Evolutionary conservation across 108 stramenopile genomes (phyloP), one percentile per base, ranked within the genome.

Genomic region (Cyclotella cryptica): DNA sequence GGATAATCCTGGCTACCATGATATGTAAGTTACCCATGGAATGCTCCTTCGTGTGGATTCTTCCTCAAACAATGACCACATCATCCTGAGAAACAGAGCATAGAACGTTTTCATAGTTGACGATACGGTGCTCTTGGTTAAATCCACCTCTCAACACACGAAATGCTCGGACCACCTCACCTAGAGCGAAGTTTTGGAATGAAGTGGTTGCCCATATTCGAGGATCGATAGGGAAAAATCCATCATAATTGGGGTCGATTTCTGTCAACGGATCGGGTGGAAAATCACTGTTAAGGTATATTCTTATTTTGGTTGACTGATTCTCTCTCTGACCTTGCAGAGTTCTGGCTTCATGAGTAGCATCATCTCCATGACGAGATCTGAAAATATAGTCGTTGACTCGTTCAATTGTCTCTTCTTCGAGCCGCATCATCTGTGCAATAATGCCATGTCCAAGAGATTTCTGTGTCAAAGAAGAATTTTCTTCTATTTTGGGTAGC

Each of bases 121-220:
- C 40, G 30, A 71, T 18, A 10, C 42, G 35, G 43, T 71, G 69
- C 52, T 71, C 53, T 39, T 43, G 35, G n/a, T 40, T 53, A 51
- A 71, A 71, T 11, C 69, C 69, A 55, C 69, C 69, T 43, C 69
- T 55, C 22, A 71, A 40, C 42, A 71, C 42, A 30, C 69, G 69
- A 58, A 71, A 71, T 26, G 69, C 35, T 8, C 69, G 54, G 2
- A 71, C 41, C 7, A 39, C 17, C 55, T 71, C 69, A 40, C 69
- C 69, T 9, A 71, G 53, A 0, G 53, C 30, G 57, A 71, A 71
- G 13, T 71, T 71, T 58, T 58, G 69, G 42, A 71, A 71, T 1
- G 69, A 55, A 9, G 44, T 28, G 10, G 40, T 54, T 43, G 35
- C 22, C 69, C 54, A 71, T 43, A 39, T 71, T 3, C 44, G 54